Evolutionary conservation across 2,329 filamentous ascomycete genomes (phyloP).

Genomic region (Blastomyces silverae): DNA sequence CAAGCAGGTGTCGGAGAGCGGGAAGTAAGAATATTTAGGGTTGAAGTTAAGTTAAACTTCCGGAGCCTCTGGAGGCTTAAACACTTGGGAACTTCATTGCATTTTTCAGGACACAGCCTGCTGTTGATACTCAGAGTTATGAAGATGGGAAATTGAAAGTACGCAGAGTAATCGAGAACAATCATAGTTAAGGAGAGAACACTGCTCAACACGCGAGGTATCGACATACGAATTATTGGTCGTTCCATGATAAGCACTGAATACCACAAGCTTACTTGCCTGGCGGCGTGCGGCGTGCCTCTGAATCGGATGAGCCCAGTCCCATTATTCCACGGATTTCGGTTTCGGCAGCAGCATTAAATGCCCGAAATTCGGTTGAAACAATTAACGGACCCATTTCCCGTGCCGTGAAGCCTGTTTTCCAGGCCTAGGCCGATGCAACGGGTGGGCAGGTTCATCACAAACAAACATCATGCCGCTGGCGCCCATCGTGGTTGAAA

Average conservation of each 20-base stretch:
- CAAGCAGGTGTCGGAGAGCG: no score
- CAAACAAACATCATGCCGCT: not conserved
- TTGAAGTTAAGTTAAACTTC: no score
- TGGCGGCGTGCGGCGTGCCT: not conserved
- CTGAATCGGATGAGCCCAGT: not conserved
- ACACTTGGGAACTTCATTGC: no score
- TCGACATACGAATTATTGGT: no score
- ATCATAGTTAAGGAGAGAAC: no score
- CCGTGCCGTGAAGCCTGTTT: not conserved
- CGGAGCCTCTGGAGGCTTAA: no score
- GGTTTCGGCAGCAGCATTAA: not conserved
- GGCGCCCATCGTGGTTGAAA: not conserved
- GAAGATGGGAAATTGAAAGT: no score
- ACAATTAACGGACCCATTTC: not conserved
- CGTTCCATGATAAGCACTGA: not conserved
- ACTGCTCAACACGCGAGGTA: no score
- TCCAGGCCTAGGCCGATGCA: not conserved
- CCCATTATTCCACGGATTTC: not conserved
- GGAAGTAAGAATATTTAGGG: no score
- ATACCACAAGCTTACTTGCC: not conserved
- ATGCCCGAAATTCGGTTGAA: slow-evolving; percentile 1
- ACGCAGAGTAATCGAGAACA: no score
- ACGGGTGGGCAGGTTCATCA: not conserved
- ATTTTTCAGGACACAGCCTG: no score
- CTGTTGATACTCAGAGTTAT: no score